phyloP scores from a whole-genome alignment of 2,329 filamentous ascomycete genomes.

The Akanthomyces uredinophilus region DNA sequence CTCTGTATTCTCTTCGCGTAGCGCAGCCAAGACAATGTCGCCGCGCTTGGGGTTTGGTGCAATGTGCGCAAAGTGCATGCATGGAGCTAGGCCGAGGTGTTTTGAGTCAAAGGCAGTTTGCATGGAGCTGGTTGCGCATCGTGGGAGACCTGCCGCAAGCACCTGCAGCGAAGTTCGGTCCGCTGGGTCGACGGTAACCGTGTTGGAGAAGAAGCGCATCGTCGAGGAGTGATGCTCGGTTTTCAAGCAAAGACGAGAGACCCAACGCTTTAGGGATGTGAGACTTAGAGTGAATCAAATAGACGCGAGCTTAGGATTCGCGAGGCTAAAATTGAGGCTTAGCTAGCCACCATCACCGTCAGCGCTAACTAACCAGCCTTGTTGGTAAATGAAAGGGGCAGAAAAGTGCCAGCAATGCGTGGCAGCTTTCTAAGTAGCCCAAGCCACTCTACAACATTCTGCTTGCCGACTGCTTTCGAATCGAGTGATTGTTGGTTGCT shows the following conservation, averaged over 20 bases:
- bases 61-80: conserved; percentile 31
- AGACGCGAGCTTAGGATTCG: neutral
- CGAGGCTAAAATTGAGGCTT: neutral
- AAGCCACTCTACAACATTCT: too few species aligned
- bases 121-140: conserved; percentile 32
- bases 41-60: conserved; percentile 22
- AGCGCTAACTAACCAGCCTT: too few species aligned
- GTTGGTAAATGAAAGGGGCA: too few species aligned
- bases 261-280: too few species aligned
- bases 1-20: conserved; percentile 23
- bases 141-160: conserved; percentile 28
- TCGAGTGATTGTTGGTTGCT: too few species aligned
- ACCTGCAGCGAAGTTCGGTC: conserved; percentile 15
- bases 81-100: conserved; percentile 24
- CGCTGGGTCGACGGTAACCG: neutral
- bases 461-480: too few species aligned
- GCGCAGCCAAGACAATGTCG: conserved; percentile 23
- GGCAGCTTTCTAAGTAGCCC: too few species aligned
- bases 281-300: too few species aligned
- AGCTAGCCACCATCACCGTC: too few species aligned
- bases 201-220: neutral
- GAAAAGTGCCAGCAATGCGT: too few species aligned
- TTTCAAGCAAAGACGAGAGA: neutral
- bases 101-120: conserved; percentile 28
- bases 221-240: neutral